Conservation (phyloP, 1,284 basidiomycete genomes). For the Tilletia horrida region DNA sequence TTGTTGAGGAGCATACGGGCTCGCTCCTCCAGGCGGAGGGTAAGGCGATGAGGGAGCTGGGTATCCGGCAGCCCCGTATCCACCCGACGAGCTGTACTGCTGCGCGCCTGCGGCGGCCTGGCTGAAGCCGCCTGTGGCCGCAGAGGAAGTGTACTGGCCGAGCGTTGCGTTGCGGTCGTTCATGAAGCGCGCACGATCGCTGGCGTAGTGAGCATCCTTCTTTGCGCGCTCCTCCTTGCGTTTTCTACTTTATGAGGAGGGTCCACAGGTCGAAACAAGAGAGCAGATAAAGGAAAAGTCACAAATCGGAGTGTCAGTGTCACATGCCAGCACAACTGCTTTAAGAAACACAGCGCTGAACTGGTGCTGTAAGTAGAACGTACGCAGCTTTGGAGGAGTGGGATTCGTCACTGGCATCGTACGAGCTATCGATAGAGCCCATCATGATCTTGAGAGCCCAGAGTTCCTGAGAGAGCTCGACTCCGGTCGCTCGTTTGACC, state of each 20-base stretch:
- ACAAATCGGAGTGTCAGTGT: too few relatives aligned
- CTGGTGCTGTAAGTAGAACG: too few relatives aligned
- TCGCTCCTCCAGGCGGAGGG: conserved; percentile 20
- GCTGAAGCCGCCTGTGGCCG: background rate
- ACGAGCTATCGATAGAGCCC: conserved; percentile 40
- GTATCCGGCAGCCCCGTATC: conserved; percentile 23
- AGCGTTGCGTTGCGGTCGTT: conserved; percentile 8
- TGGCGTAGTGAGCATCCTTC: conserved; percentile 10
- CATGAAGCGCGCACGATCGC: conserved; percentile 2
- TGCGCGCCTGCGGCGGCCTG: background rate
- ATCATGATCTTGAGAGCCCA: conserved; percentile 43
- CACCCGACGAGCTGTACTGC: conserved; percentile 24
- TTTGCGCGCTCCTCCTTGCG: conserved; percentile 26
- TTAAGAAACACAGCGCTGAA: too few relatives aligned
- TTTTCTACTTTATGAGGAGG: conserved; percentile 18
- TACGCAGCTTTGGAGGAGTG: conserved; percentile 15
- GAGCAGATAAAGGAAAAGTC: conserved; percentile 3
- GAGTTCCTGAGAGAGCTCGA: conserved; percentile 41
- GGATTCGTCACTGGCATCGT: conserved; percentile 41
- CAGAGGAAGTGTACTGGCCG: background rate
- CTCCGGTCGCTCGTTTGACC: conserved; percentile 32
- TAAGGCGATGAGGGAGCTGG: conserved; percentile 22
- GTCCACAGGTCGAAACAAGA: too few relatives aligned
- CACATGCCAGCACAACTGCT: too few relatives aligned
- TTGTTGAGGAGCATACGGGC: conserved; percentile 24